These are phyloP conservation scores for Trichophyton equinum DNA, from an alignment of 2,329 filamentous ascomycete species.

Conservation along the genomic window DNA sequence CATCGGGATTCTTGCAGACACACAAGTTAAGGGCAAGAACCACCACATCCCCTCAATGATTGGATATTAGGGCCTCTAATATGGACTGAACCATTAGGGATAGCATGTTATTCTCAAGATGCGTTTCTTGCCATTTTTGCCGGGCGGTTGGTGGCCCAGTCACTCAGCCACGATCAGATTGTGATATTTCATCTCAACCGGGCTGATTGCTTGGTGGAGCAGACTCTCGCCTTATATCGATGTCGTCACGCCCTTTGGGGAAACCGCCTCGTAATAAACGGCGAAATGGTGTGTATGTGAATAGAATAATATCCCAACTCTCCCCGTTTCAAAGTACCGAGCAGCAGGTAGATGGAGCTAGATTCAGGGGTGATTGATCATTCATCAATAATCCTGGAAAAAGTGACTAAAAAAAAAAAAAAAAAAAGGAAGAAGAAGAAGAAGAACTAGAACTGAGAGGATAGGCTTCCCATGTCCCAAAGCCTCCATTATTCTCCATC, in stretches of 20 bases:
- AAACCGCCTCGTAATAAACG: background rate
- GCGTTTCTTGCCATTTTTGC: background rate
- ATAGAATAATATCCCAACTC: background rate
- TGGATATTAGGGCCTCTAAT: background rate
- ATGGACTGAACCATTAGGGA: background rate
- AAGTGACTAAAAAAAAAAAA: no score
- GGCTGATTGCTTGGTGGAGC: background rate
- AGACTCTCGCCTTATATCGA: background rate
- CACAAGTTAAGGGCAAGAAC: background rate
- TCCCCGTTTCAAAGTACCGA: background rate
- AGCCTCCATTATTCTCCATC: background rate
- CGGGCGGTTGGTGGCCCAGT: background rate
- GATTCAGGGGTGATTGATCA: background rate
- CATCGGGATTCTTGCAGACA: background rate
- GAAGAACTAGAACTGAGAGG: background rate
- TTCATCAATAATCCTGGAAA: background rate
- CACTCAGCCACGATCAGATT: background rate
- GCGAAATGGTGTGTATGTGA: background rate
- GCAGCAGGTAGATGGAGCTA: background rate
- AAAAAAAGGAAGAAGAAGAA: background rate
- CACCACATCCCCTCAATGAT: background rate
- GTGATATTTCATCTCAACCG: background rate
- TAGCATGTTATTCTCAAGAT: background rate
- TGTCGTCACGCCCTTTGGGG: background rate
- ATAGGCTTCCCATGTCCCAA: background rate